Evolutionary conservation across 2,329 filamentous ascomycete genomes (phyloP), one percentile per base, ranked within the genome.

Genomic region (Fusarium foetens): DNA sequence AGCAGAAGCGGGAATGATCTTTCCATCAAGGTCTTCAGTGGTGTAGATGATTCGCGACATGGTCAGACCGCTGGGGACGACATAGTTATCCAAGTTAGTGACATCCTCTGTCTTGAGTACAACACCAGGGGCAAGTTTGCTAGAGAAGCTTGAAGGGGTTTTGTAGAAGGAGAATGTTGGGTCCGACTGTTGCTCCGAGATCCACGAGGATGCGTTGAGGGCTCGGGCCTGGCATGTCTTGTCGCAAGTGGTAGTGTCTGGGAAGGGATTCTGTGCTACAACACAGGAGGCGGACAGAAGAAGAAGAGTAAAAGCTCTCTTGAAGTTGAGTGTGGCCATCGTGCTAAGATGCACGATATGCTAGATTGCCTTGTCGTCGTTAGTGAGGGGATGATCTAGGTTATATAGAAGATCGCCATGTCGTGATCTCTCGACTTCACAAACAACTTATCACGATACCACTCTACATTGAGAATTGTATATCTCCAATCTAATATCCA

Each of bases 41-140:
- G 66, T 71, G 46, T 71, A 71, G 21, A 70, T 70, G 29, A 70
- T 48, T 27, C 68, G 33, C 12, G 67, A 71, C 66, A 71, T 71
- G 17, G 68, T 71, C 48, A 71, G 42, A 4, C 68, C 62, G 6
- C 61, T 45, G 9, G 68, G 67, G 9, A 71, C 62, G 9, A 70
- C 27, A 7, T 71, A 70, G 46, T 67, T 67, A 29, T 35, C 43
- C 11, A 70, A 48, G 21, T 70, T 27, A 1, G 68, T 70, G 8
- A 35, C 42, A 13, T 58, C 62, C 17, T 71, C 68, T 5, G 46
- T 33, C 33, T 48, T 62, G 8, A 62, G 41, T 6, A 48, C 9
- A n/a, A 41, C 41, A 9, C 59, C 59, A 2, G 53, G 14, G 4
- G 53, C 7, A 12, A 48, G 35, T 2, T 62, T 29, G 12, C 11